Evolutionary conservation across 2,329 filamentous ascomycete genomes (phyloP), one percentile per base, ranked within the genome.

Genomic region (Chaetomiaceae sp.): DNA sequence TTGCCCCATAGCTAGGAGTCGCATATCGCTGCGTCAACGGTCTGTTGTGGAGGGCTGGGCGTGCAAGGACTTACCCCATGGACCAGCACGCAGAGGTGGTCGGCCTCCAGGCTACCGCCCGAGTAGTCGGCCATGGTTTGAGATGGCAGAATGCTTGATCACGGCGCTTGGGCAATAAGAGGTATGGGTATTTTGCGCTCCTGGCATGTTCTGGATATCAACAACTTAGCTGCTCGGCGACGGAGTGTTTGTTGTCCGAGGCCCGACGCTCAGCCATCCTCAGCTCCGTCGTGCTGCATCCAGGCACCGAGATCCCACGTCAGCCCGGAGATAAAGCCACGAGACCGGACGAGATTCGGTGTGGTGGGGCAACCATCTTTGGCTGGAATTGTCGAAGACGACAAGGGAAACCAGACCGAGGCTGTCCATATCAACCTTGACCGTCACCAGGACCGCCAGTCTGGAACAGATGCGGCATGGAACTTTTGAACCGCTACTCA

Each of bases 81-180:
- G 48, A 91, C 84, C 40, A 92, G 76, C 38, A 92, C 86, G 64
- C 84, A 87, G 57, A 92, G 81, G 68, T 91, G 88, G 60, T 87
- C 78, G 44, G 85, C 83, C 54, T 78, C 71, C 40, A 66, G 49
- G 64, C 71, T 76, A 59, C 78, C 78, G 59, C 80, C 79, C 55
- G 71, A 75, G 64, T 75, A 75, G 59, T 77, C 59, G 4, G 49
- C 73, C 60, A 70, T 71, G 56, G 55, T 58, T 31, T 6, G n/a
- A 23, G 43, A 12, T 17, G n/a, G 27, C 4, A 20, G 29, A 19
- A 29, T 3, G n/a, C n/a, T n/a, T n/a, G n/a, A n/a, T n/a, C n/a
- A n/a, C n/a, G n/a, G n/a, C n/a, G n/a, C 4, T 14, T 27, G 12
- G 5, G 27, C 23, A 47, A 15, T 2, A 8, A 31, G 9, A 29